A percentile compares a stretch with the other conserved stretches of the same genome.
Conservation (phyloP, 1,139 yeast species). For the Candida albicans region DNA sequence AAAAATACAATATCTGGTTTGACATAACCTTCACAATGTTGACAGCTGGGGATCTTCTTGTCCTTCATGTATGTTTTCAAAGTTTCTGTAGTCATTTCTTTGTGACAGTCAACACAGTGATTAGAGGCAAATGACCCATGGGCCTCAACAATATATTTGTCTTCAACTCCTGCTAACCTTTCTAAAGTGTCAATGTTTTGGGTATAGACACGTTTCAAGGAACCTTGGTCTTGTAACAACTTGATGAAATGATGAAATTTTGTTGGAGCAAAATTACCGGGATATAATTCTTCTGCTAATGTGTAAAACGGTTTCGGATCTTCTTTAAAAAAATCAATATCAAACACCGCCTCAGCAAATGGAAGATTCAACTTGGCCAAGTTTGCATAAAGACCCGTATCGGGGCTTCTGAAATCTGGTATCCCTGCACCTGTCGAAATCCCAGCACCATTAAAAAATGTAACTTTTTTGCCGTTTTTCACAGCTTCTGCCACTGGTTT, state of each 20-base stretch:
- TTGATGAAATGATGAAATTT: slow-evolving; percentile 72
- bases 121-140: slow-evolving; percentile 90
- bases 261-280: slow-evolving; percentile 85
- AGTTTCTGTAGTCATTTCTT: slow-evolving; percentile 51
- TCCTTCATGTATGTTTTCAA: slow-evolving; percentile 45
- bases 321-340: slow-evolving; percentile 72
- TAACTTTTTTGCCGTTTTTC: slow-evolving; percentile 30
- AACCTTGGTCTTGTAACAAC: slow-evolving; percentile 61
- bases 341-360: slow-evolving; percentile 94
- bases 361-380: slow-evolving; percentile 74
- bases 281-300: slow-evolving; percentile 80
- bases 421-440: slow-evolving; percentile 91
- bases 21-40: slow-evolving; percentile 66
- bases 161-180: slow-evolving; percentile 73
- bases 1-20: slow-evolving; percentile 94
- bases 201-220: slow-evolving; percentile 72
- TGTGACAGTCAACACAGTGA: slow-evolving; percentile 76
- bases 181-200: slow-evolving; percentile 94
- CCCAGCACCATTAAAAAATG: slow-evolving; percentile 84
- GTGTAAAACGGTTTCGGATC: slow-evolving; percentile 84
- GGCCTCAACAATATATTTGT: slow-evolving; percentile 74
- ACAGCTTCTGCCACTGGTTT: slow-evolving; percentile 25
- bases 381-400: slow-evolving; percentile 87
- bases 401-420: slow-evolving; percentile 91
- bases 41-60: slow-evolving; percentile 47